Evolutionary conservation across 2,329 filamentous ascomycete species (phyloP).

Genomic region (Aspergillus sp.): DNA sequence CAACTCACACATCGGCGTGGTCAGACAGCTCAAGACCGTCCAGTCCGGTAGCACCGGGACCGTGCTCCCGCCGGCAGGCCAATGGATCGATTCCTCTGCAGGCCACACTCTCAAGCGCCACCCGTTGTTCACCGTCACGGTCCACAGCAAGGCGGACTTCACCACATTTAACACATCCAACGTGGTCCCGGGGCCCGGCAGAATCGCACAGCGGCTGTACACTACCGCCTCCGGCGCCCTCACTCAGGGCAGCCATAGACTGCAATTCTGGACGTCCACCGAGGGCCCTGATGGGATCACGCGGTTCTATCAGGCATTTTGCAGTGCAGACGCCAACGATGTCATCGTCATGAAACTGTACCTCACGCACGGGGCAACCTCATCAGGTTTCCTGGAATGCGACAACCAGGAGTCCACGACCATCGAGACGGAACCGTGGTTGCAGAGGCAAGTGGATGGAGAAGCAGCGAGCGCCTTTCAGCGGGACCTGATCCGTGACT

Average conservation of each 20-base stretch:
- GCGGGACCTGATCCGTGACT: conserved; percentile 6
- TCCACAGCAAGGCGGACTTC: conserved; percentile 13
- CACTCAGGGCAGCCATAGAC: conserved; percentile 13
- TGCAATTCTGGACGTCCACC: conserved; percentile 17
- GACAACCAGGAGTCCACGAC: conserved; percentile 7
- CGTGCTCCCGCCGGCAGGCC: conserved; percentile 28
- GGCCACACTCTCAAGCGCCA: conserved; percentile 43
- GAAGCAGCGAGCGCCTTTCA: conserved; percentile 9
- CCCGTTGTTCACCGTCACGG: conserved; percentile 12
- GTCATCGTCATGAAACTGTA: conserved; percentile 14
- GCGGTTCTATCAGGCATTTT: conserved; percentile 16
- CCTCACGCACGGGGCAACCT: conserved; percentile 15
- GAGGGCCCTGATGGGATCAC: conserved; percentile 10
- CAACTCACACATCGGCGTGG: conserved; percentile 59
- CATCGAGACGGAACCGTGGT: conserved; percentile 8
- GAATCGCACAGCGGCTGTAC: conserved; percentile 5
- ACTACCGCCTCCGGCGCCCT: conserved; percentile 8
- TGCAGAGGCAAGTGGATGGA: conserved; percentile 11
- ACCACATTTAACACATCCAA: conserved; percentile 11
- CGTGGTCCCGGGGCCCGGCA: conserved; percentile 5
- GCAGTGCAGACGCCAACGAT: conserved; percentile 8
- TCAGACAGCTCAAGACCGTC: conserved; percentile 37
- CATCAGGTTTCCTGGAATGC: conserved; percentile 10
- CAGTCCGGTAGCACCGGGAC: conserved; percentile 36
- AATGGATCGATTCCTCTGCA: conserved; percentile 44